Evolutionary conservation across 768 basidiomycete genomes (phyloP).

Genomic region (Mycena capillaripes): DNA sequence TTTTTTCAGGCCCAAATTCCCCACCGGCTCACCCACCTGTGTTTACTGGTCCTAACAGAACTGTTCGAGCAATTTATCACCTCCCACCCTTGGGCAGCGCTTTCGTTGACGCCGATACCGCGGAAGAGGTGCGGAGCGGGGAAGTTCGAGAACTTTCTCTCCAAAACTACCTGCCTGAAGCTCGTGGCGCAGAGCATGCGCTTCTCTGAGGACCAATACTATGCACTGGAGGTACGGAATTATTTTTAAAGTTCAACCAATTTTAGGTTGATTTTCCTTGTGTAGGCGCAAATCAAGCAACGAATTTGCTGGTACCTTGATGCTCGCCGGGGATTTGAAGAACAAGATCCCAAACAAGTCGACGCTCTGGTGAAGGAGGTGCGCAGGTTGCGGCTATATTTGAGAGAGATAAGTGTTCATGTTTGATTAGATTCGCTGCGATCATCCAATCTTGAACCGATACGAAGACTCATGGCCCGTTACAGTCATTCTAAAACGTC

Average conservation of each 20-base stretch:
- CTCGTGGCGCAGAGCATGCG: slow-evolving; percentile 5
- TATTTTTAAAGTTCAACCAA: no score
- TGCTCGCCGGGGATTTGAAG: neutral
- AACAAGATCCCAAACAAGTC: neutral
- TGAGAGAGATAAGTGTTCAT: neutral
- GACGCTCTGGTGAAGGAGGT: neutral
- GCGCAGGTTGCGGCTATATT: neutral
- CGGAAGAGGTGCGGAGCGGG: neutral
- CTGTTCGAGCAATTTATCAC: neutral
- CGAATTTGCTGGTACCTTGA: neutral
- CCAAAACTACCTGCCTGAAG: neutral
- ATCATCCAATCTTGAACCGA: neutral
- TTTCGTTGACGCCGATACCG: neutral
- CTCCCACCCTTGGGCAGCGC: neutral
- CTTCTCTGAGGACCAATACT: neutral
- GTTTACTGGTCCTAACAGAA: neutral
- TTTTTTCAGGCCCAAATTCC: neutral
- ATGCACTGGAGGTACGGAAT: neutral
- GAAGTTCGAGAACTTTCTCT: neutral
- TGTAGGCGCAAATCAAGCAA: neutral
- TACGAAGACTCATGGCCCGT: slow-evolving; percentile 17
- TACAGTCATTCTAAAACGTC: neutral
- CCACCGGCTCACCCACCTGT: neutral
- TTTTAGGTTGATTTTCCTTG: neutral
- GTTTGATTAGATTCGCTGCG: neutral